Evolutionary conservation across 2,329 filamentous ascomycete genomes (phyloP).

Genomic region (Penicillium sp.): DNA sequence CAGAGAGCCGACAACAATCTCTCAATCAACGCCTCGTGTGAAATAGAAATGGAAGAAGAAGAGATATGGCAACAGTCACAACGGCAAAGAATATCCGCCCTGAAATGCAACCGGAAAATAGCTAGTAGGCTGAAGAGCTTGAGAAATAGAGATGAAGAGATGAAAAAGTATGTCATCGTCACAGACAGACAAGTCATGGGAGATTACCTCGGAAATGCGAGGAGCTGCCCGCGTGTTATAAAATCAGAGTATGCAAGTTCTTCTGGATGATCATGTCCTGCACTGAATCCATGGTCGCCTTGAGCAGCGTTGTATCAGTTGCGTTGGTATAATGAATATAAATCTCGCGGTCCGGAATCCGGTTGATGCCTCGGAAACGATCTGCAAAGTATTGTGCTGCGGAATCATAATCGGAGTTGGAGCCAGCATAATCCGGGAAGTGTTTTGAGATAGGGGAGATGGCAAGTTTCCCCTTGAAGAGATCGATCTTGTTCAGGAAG

Average conservation of each 20-base stretch:
- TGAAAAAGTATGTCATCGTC: constrained; percentile 20
- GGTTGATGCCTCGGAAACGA: constrained; percentile 73
- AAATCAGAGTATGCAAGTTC: constrained; percentile 73
- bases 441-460: constrained; percentile 68
- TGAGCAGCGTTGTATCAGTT: constrained; percentile 68
- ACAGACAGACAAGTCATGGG: constrained; percentile 21
- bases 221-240: constrained; percentile 46
- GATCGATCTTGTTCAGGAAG: constrained; percentile 83
- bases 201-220: constrained; percentile 16
- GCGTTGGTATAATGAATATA: constrained; percentile 59
- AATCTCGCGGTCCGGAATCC: constrained; percentile 55
- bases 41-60: constrained; percentile 6
- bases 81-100: constrained; percentile 21
- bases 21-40: constrained; percentile 23
- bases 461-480: constrained; percentile 73
- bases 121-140: constrained; percentile 21
- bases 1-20: constrained; percentile 18
- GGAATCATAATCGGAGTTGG: constrained; percentile 66
- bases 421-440: constrained; percentile 74
- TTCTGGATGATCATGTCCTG: constrained; percentile 86
- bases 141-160: constrained; percentile 17
- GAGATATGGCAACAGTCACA: constrained; percentile 8
- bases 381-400: constrained; percentile 78
- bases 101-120: constrained; percentile 26
- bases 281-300: constrained; percentile 80